Conservation (phyloP, 306 rosid species). For the Vachellia pachyceras region DNA sequence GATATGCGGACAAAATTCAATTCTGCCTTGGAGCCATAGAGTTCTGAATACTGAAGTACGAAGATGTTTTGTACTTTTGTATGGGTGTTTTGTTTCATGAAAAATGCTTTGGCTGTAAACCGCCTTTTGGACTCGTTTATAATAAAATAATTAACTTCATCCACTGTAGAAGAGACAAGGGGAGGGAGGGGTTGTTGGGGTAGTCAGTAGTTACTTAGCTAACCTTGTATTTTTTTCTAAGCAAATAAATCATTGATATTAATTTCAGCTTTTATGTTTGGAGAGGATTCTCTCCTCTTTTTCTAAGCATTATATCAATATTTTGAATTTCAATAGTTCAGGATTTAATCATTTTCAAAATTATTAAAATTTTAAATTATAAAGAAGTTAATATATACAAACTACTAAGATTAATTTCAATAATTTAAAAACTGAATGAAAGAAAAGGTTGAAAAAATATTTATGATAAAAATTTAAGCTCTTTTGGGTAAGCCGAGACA, state of each 20-base stretch:
- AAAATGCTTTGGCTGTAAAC: not conserved
- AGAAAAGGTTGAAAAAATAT: too few species aligned
- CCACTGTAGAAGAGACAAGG: not conserved
- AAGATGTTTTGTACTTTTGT: not conserved
- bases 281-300: not conserved
- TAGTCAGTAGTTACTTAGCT: not conserved
- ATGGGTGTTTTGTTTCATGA: not conserved
- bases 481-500: too few species aligned
- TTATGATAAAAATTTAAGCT: too few species aligned
- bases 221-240: not conserved
- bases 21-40: not conserved
- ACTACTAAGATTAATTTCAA: too few species aligned
- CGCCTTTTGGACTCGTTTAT: not conserved
- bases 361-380: too few species aligned
- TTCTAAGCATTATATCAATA: too few species aligned
- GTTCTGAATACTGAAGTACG: constrained; percentile 1
- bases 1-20: not conserved
- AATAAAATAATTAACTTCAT: not conserved
- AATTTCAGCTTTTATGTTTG: not conserved
- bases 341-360: too few species aligned
- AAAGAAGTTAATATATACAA: too few species aligned
- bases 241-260: not conserved
- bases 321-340: too few species aligned
- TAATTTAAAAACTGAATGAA: too few species aligned
- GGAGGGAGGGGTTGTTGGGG: not conserved